Base-by-base conservation (phyloP, 441 rosid genomes). In the Euphorbia schlechtendalii region DNA sequence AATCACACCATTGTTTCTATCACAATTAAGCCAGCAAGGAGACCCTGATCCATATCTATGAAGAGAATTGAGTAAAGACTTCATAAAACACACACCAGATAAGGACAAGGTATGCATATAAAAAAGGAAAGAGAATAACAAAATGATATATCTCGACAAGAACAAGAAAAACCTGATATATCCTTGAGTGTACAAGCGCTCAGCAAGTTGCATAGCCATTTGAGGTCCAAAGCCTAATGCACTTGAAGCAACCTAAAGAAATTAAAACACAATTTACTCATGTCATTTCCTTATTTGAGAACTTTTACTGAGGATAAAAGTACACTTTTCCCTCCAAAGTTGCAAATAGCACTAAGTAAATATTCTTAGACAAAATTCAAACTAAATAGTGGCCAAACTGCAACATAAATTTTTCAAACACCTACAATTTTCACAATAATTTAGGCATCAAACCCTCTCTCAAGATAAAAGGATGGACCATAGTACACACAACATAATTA, bases 181-280 rank as follows among this genome's bases (percentile, higher is more conserved):
- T 66, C 96, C 96, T 73, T 88, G 96, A 56, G 88, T 88, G 74
- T 92, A 92, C 69, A 92, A 76, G 74, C 90, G 86, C 73, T 92
- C 98, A 21, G 96, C 88, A 48, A 89, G 73, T 63, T 92, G 96
- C 98, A 92, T 92, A 71, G 98, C 81, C 74, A 78, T 72, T 75
- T 92, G 98, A 81, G 98, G 98, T 64, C 96, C 98, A 71, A 85
- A 75, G 32, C 96, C 96, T 74, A 92, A 70, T 59, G 98, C 90
- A 80, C 98, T 89, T 58, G 98, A 92, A 70, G 96, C 96, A 86
- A 92, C 84, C 96, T 92, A 80, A 59, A 69, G 59, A 58, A 56
- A 67, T 25, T 28, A 66, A 68, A 56, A 57, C n/a, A 63, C 60
- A 7, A 34, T 34, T 10, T 21, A 67, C 25, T 69, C 57, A 57